Evolutionary conservation across 176 grass and related monocot genomes (phyloP).

Genomic region (Avena sativa): DNA sequence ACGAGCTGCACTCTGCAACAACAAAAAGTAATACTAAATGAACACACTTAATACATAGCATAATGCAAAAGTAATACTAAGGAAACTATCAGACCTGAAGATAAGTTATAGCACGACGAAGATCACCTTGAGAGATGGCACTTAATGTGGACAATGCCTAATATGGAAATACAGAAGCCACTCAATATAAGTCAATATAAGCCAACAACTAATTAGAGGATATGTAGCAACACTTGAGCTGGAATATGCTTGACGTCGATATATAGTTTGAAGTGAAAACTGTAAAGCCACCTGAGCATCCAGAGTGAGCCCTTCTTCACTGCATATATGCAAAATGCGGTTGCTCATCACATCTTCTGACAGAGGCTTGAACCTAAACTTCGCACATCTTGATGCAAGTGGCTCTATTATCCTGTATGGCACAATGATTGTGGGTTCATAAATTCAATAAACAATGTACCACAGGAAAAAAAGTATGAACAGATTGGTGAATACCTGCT

Average conservation of each 20-base stretch:
- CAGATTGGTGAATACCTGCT: slow-evolving; percentile 72
- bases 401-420: slow-evolving; percentile 94
- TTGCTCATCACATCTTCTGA: slow-evolving; percentile 90
- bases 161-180: slow-evolving; percentile 49
- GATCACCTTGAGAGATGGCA: slow-evolving; percentile 96
- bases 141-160: slow-evolving; percentile 84
- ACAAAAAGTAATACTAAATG: slow-evolving; percentile 24
- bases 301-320: slow-evolving; percentile 86
- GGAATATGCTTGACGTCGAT: slow-evolving; percentile 22
- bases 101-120: slow-evolving; percentile 96
- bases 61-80: not conserved
- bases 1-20: slow-evolving; percentile 92
- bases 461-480: slow-evolving; percentile 8
- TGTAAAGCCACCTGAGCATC: slow-evolving; percentile 67
- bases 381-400: slow-evolving; percentile 95
- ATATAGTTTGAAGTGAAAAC: slow-evolving; percentile 37
- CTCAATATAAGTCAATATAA: slow-evolving; percentile 39
- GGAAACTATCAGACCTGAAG: slow-evolving; percentile 72
- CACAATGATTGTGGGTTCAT: slow-evolving; percentile 14
- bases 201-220: slow-evolving; percentile 20
- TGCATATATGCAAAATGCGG: slow-evolving; percentile 94
- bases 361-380: slow-evolving; percentile 99
- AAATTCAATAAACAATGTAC: slow-evolving; percentile 18
- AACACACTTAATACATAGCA: not conserved
- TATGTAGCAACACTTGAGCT: not conserved